phyloP scores from a whole-genome alignment of 139 green algal genomes.

The Prasinococcaceae sp. region DNA sequence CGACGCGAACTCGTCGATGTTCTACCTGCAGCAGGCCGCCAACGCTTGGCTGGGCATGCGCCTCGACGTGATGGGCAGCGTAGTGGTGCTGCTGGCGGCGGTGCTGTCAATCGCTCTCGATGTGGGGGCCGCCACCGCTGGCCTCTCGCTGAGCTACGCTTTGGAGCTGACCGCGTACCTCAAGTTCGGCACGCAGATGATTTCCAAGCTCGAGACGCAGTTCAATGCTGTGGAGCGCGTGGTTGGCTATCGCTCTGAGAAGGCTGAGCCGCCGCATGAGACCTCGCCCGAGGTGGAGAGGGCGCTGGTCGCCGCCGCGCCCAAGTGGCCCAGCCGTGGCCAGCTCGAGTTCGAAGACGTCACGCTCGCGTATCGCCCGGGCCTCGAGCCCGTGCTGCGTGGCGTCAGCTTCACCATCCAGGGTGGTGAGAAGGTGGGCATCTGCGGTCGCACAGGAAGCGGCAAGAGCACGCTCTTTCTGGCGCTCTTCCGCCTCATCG shows the following conservation, averaged over 20 bases:
- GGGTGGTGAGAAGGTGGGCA: conserved; percentile 45
- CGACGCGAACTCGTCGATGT: conserved; percentile 39
- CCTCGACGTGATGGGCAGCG: conserved; percentile 46
- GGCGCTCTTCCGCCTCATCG: conserved; percentile 54
- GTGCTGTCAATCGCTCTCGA: conserved; percentile 17
- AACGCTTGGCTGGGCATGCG: conserved; percentile 66
- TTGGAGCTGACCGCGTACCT: conserved; percentile 65
- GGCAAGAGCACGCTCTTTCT: conserved; percentile 59
- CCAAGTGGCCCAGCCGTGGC: conserved; percentile 47
- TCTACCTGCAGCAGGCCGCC: conserved; percentile 50
- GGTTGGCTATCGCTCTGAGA: no score
- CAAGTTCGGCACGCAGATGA: conserved; percentile 59
- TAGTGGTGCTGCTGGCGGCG: conserved; percentile 16
- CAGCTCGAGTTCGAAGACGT: conserved; percentile 40
- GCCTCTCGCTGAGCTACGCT: conserved; percentile 18
- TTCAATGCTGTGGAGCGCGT: conserved; percentile 83
- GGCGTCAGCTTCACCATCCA: conserved; percentile 27
- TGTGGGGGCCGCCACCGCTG: conserved; percentile 9
- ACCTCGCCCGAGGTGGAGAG: conserved; percentile 12
- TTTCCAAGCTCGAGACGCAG: conserved; percentile 57
- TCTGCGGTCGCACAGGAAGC: conserved; percentile 50
- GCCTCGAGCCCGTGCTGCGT: conserved; percentile 59
- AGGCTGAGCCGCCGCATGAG: conserved; percentile 20
- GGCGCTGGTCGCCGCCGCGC: conserved; percentile 2
- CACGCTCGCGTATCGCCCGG: conserved; percentile 62